Evolutionary conservation across 202 grass and related monocot species (phyloP).

Genomic region (Hordeum pubiflorum): DNA sequence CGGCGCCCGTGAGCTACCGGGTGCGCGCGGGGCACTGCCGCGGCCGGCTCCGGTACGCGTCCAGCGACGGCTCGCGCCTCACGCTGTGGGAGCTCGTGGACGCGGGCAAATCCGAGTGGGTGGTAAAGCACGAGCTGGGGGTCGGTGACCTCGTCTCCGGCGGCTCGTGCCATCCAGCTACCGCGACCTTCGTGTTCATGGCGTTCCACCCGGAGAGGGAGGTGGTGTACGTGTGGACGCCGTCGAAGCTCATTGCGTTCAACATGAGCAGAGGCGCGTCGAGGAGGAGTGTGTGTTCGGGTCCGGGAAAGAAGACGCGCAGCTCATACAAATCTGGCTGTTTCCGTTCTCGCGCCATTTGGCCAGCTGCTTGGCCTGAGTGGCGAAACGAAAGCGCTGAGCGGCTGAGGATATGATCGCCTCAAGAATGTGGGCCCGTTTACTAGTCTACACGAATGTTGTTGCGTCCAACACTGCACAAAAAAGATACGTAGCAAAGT

Average conservation of each 20-base stretch:
- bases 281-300: constrained; percentile 50
- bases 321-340: constrained; percentile 59
- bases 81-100: constrained; percentile 58
- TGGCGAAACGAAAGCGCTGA: not conserved
- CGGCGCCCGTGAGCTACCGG: constrained; percentile 47
- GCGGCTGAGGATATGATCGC: not conserved
- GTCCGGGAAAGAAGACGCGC: constrained; percentile 39
- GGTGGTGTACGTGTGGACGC: constrained; percentile 65
- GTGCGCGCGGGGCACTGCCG: constrained; percentile 49
- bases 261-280: constrained; percentile 28
- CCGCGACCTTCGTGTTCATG: constrained; percentile 45
- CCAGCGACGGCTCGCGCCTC: constrained; percentile 41
- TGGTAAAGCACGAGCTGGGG: constrained; percentile 45
- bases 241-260: constrained; percentile 52
- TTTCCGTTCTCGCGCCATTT: constrained; percentile 63
- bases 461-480: not conserved
- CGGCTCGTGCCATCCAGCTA: not conserved
- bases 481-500: not conserved
- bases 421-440: not conserved
- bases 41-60: constrained; percentile 47
- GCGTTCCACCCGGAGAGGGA: constrained; percentile 81
- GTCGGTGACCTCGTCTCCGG: constrained; percentile 31
- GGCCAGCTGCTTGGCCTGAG: constrained; percentile 48
- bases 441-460: not conserved
- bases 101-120: constrained; percentile 23